Percentiles rank a stretch among this genome's conserved stretches.
These are phyloP conservation scores for Primulina eburnea DNA, from an alignment of 257 asterid species.

Conservation along the genomic window DNA sequence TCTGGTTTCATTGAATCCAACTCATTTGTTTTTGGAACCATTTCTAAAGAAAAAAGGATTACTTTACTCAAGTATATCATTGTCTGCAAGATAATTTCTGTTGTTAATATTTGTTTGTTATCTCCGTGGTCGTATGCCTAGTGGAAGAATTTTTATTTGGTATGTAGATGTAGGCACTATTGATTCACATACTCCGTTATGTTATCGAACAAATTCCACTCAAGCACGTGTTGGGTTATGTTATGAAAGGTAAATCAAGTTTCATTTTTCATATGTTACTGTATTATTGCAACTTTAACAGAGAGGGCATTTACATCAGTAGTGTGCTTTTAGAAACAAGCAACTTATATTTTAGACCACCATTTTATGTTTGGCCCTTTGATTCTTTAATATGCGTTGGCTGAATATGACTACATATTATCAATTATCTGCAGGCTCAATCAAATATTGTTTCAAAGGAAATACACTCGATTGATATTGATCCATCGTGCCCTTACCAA, in stretches of 20 bases:
- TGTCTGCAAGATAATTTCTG: not conserved
- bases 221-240: slow-evolving; percentile 4
- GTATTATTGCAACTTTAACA: too few species aligned
- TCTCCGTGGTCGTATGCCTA: slow-evolving; percentile 6
- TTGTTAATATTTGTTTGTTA: slow-evolving; percentile 14
- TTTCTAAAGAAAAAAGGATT: slow-evolving; percentile 9
- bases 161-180: slow-evolving; percentile 1
- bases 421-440: slow-evolving; percentile 68
- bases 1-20: not conserved
- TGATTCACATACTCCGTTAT: slow-evolving; percentile 6
- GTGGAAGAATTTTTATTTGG: slow-evolving; percentile 8
- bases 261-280: not conserved
- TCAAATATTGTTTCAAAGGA: slow-evolving; percentile 73
- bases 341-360: not conserved
- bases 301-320: not conserved
- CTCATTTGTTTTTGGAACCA: not conserved
- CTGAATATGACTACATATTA: slow-evolving; percentile 12
- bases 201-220: slow-evolving; percentile 5
- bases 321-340: too few species aligned
- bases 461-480: slow-evolving; percentile 75
- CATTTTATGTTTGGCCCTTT: slow-evolving; percentile 5
- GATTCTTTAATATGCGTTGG: slow-evolving; percentile 16
- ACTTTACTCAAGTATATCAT: not conserved
- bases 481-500: slow-evolving; percentile 87
- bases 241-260: slow-evolving; percentile 9